Evolutionary conservation across 1,139 yeast genomes (phyloP).

Genomic region (Arxiozyma bovina): DNA sequence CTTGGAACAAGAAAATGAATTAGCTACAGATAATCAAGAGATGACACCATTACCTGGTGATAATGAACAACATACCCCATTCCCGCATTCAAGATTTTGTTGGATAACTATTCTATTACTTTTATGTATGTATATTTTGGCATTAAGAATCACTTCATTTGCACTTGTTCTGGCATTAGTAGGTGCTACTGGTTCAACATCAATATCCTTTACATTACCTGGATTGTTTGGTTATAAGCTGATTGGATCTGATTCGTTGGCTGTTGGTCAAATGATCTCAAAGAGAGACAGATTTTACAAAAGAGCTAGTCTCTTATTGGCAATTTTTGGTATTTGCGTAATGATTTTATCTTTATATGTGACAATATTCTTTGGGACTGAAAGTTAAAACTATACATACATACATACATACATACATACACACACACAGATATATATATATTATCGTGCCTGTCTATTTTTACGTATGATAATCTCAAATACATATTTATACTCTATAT

Average conservation of each 20-base stretch:
- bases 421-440: not conserved
- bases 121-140: slow-evolving; percentile 48
- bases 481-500: not conserved
- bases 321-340: slow-evolving; percentile 65
- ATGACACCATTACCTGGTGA: slow-evolving; percentile 8
- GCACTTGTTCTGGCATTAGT: slow-evolving; percentile 83
- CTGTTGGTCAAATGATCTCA: slow-evolving; percentile 22
- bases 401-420: not conserved
- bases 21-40: not conserved
- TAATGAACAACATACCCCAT: slow-evolving; percentile 36
- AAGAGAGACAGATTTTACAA: slow-evolving; percentile 38
- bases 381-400: slow-evolving; percentile 13
- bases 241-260: slow-evolving; percentile 35
- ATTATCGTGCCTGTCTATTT: not conserved
- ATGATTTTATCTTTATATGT: slow-evolving; percentile 72
- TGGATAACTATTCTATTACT: slow-evolving; percentile 41
- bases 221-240: slow-evolving; percentile 80
- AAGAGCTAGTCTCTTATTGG: slow-evolving; percentile 51
- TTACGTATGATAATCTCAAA: not conserved
- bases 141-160: slow-evolving; percentile 63
- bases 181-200: slow-evolving; percentile 92
- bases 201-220: slow-evolving; percentile 85
- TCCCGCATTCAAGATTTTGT: slow-evolving; percentile 42
- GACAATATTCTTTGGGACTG: slow-evolving; percentile 42
- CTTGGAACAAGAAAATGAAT: slow-evolving; percentile 4